Conservation (phyloP, 306 rosid species). For the Lathyrus aphaca region DNA sequence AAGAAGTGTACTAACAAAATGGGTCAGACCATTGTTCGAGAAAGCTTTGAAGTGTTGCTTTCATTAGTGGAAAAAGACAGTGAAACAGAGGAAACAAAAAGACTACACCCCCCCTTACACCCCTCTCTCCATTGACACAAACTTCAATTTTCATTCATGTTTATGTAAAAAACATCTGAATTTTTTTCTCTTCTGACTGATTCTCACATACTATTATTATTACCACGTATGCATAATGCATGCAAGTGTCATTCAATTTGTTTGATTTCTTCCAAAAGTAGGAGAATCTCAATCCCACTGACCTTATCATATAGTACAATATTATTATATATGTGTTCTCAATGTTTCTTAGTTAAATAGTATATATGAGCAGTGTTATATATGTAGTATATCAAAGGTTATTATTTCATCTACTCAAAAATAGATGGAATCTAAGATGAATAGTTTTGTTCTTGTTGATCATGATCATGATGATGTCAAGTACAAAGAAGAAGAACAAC, state of each 20-base stretch:
- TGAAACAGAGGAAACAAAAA: conserved; percentile 49
- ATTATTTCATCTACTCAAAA: conserved; percentile 36
- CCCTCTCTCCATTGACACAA: not conserved
- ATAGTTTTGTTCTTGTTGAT: not conserved
- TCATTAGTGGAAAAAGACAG: conserved; percentile 64
- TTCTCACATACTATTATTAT: not conserved
- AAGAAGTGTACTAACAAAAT: conserved; percentile 46
- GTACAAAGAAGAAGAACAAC: conserved; percentile 18
- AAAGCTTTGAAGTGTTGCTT: conserved; percentile 70
- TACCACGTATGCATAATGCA: conserved; percentile 64
- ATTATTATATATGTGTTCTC: conserved; percentile 4
- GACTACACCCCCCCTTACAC: conserved; percentile 38
- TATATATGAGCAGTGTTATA: conserved; percentile 31
- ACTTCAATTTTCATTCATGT: conserved; percentile 10
- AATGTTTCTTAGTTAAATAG: conserved; percentile 22
- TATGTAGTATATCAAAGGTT: conserved; percentile 41
- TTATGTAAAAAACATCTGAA: conserved; percentile 15
- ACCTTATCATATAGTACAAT: conserved; percentile 41
- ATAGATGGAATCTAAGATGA: conserved; percentile 56
- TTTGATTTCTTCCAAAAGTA: conserved; percentile 63
- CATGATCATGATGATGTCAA: not conserved
- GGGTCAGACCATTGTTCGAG: conserved; percentile 68
- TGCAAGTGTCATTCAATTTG: conserved; percentile 56
- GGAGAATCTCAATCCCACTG: conserved; percentile 62
- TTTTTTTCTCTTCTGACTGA: conserved; percentile 29